Conservation (phyloP, 306 rosid species). For the Vigna angularis region DNA sequence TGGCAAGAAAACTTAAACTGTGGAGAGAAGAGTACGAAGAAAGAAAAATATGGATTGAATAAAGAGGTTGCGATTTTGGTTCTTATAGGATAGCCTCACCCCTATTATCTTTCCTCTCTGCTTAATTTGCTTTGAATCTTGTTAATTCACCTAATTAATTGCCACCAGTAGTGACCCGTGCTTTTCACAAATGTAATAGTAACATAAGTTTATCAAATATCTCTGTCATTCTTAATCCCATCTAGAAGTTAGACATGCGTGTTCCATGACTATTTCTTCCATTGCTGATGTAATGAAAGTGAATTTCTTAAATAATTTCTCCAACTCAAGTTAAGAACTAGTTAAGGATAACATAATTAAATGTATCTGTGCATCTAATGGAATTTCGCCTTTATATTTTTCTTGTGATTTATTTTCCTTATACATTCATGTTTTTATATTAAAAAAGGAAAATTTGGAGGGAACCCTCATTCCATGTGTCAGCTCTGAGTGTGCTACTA, state of each 20-base stretch:
- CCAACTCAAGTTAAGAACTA: no score
- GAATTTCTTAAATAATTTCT: no score
- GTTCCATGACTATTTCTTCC: slow-evolving; percentile 30
- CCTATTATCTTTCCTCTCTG: slow-evolving; percentile 29
- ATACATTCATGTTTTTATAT: not conserved
- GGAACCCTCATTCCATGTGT: slow-evolving; percentile 23
- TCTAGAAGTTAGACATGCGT: slow-evolving; percentile 10
- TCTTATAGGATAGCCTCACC: slow-evolving; percentile 15
- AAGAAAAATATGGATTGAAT: not conserved
- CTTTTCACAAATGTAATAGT: not conserved
- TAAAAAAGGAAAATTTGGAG: not conserved
- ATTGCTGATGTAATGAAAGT: slow-evolving; percentile 24
- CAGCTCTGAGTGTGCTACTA: slow-evolving; percentile 4
- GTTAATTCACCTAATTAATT: not conserved
- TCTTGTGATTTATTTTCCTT: not conserved
- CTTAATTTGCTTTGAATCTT: slow-evolving; percentile 27
- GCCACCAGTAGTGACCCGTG: not conserved
- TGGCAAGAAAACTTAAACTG: slow-evolving; percentile 21
- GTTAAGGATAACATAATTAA: no score
- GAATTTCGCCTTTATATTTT: not conserved
- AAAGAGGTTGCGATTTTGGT: slow-evolving; percentile 17
- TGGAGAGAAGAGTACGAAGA: slow-evolving; percentile 15
- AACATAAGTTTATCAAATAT: not conserved
- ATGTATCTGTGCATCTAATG: no score
- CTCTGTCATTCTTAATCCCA: not conserved